These are phyloP conservation scores for Geotrichum siamense DNA, from an alignment of 1,139 yeast species.

Conservation along the genomic window DNA sequence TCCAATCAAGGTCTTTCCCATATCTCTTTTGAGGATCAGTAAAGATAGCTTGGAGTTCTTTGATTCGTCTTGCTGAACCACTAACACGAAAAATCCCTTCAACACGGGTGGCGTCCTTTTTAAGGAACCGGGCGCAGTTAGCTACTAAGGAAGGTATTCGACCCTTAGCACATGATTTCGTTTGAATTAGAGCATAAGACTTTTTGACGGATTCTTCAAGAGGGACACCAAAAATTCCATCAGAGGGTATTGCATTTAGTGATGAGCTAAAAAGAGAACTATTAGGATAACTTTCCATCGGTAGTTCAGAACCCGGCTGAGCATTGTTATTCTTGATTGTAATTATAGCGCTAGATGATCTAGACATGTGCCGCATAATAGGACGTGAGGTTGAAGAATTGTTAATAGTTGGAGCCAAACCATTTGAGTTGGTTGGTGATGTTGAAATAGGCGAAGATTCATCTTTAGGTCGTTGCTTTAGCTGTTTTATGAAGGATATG, in stretches of 20 bases:
- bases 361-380: slow-evolving; percentile 29
- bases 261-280: slow-evolving; percentile 1
- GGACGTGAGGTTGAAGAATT: slow-evolving; percentile 22
- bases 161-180: slow-evolving; percentile 57
- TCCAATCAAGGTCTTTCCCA: slow-evolving; percentile 86
- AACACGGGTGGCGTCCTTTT: slow-evolving; percentile 53
- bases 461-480: slow-evolving; percentile 29
- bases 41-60: slow-evolving; percentile 75
- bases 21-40: slow-evolving; percentile 73
- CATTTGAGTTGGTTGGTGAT: not conserved
- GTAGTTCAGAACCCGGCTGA: slow-evolving; percentile 1
- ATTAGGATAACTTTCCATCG: not conserved
- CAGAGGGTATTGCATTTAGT: slow-evolving; percentile 6
- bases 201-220: slow-evolving; percentile 60
- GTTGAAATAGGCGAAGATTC: slow-evolving; percentile 14
- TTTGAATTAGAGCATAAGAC: slow-evolving; percentile 70
- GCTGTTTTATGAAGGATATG: slow-evolving; percentile 41
- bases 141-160: slow-evolving; percentile 88
- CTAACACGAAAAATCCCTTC: slow-evolving; percentile 94
- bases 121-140: slow-evolving; percentile 81
- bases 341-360: slow-evolving; percentile 26
- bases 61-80: slow-evolving; percentile 83
- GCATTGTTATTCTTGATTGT: slow-evolving; percentile 6
- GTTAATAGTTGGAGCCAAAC: slow-evolving; percentile 1
- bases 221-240: slow-evolving; percentile 78